Percentiles rank a stretch among this genome's conserved stretches.
Evolutionary conservation across 805 yeast species (phyloP).

Genomic region (Lachancea kluyveri): DNA sequence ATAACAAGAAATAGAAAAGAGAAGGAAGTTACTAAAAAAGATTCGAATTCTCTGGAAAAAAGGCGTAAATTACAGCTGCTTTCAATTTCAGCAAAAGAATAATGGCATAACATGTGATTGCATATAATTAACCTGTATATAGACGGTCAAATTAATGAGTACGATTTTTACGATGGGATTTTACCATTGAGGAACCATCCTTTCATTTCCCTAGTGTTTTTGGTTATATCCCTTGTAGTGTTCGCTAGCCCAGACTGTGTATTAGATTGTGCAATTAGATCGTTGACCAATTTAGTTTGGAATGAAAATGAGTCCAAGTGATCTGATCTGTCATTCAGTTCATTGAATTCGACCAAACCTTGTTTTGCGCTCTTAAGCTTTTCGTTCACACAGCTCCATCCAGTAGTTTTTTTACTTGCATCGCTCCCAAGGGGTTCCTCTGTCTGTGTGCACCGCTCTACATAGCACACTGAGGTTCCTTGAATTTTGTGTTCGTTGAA

Average conservation of each 20-base stretch:
- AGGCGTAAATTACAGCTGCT: conserved; percentile 7
- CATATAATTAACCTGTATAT: conserved; percentile 6
- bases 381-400: conserved; percentile 16
- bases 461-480: conserved; percentile 27
- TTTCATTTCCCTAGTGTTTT: conserved; percentile 33
- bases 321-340: conserved; percentile 11
- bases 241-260: not conserved
- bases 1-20: too few species aligned
- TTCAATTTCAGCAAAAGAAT: conserved; percentile 11
- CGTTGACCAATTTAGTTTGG: conserved; percentile 25
- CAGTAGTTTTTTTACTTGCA: not conserved
- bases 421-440: conserved; percentile 2
- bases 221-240: conserved; percentile 17
- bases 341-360: conserved; percentile 26
- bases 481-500: conserved; percentile 34
- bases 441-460: conserved; percentile 27
- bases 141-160: not conserved
- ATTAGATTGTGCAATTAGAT: conserved; percentile 13
- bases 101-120: not conserved
- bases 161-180: conserved; percentile 13
- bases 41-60: too few species aligned
- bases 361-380: conserved; percentile 28
- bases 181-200: conserved; percentile 37
- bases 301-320: conserved; percentile 24
- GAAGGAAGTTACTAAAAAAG: too few species aligned